phyloP scores from a whole-genome alignment of 495 filamentous ascomycete species.

The Aspergillus affinis region DNA sequence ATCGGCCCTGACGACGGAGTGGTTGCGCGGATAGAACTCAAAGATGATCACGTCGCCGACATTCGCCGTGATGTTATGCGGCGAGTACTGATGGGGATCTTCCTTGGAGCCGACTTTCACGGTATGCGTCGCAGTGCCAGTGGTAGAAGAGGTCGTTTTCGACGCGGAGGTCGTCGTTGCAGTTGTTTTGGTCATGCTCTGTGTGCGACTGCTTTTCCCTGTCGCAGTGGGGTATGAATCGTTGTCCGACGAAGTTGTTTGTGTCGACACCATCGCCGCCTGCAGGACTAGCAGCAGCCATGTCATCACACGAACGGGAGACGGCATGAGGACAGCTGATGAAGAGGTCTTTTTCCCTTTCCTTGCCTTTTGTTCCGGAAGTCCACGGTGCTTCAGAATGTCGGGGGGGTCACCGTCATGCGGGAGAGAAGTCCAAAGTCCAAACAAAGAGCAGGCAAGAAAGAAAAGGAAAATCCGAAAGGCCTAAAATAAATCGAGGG shows the following conservation, averaged over 20 bases:
- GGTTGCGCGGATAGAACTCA: constrained; percentile 61
- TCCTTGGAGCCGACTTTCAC: constrained; percentile 49
- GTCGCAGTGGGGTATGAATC: background rate
- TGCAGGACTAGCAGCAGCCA: constrained; percentile 14
- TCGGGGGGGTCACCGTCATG: background rate
- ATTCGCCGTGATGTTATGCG: constrained; percentile 49
- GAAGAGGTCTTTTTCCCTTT: no score
- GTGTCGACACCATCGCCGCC: constrained; percentile 8
- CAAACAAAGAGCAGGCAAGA: no score
- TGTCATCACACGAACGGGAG: constrained; percentile 5
- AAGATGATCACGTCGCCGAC: constrained; percentile 58
- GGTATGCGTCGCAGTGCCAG: constrained; percentile 40
- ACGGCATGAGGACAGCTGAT: constrained; percentile 2
- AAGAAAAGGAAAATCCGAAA: no score
- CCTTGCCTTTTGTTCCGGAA: no score
- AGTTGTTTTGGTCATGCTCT: constrained; percentile 1
- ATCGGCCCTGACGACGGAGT: constrained; percentile 59
- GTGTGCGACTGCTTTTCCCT: background rate
- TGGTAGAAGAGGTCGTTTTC: constrained; percentile 11
- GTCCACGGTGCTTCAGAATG: background rate
- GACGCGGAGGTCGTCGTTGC: constrained; percentile 11
- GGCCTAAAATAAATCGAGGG: no score
- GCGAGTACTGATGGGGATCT: constrained; percentile 49
- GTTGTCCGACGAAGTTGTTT: background rate
- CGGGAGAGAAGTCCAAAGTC: no score